Percentiles rank a stretch among this genome's conserved stretches.
phyloP scores from a whole-genome alignment of 768 basidiomycete genomes.

The Boletus sp. region DNA sequence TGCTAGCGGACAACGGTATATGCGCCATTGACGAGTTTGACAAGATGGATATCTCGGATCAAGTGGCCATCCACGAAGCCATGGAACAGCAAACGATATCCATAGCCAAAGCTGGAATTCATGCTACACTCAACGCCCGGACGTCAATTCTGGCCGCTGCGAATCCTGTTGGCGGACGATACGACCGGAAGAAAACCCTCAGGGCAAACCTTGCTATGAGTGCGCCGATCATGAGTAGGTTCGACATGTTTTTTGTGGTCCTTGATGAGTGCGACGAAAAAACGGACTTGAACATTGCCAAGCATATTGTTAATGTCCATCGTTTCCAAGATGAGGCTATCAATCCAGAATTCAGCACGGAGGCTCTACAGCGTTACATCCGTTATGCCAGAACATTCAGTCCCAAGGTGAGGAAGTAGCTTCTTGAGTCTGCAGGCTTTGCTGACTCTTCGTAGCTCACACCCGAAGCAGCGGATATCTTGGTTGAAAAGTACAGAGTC shows the following conservation, averaged over 20 bases:
- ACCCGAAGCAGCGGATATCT: constrained; percentile 83
- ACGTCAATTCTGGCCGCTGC: constrained; percentile 98
- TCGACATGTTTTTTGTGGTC: constrained; percentile 97
- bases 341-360: constrained; percentile 94
- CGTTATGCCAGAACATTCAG: constrained; percentile 96
- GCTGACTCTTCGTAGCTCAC: constrained; percentile 61
- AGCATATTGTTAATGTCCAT: constrained; percentile 97
- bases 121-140: constrained; percentile 95
- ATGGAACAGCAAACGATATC: constrained; percentile 99
- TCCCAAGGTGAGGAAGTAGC: constrained; percentile 65
- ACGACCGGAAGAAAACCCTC: constrained; percentile 90
- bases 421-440: neutral
- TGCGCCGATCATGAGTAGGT: constrained; percentile 98
- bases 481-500: constrained; percentile 93
- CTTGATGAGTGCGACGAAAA: constrained; percentile 95
- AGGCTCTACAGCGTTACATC: constrained; percentile 94
- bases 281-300: constrained; percentile 89
- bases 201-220: constrained; percentile 96
- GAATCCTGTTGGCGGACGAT: constrained; percentile 95
- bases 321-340: constrained; percentile 94
- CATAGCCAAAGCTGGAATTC: constrained; percentile 98
- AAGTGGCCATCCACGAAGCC: constrained; percentile 99
- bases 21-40: constrained; percentile 99
- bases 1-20: constrained; percentile 99
- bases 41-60: constrained; percentile 99